Percentiles rank a stretch among this genome's conserved stretches.
Conservation (phyloP, 2,329 filamentous ascomycete genomes). For the Colletotrichum godetiae region DNA sequence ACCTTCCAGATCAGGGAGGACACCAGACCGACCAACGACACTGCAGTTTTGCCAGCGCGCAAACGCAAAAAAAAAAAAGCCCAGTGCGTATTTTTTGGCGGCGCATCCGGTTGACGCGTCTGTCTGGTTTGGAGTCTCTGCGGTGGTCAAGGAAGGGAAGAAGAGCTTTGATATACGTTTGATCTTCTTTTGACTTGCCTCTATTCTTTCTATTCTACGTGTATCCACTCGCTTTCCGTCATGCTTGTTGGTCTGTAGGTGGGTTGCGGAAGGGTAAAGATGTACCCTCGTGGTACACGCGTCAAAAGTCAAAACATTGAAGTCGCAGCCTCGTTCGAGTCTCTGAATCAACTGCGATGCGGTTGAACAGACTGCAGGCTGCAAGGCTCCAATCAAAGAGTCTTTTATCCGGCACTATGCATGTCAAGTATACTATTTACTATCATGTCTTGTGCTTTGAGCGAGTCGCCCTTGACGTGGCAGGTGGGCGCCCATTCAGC, state of each 20-base stretch:
- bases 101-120: background rate
- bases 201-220: background rate
- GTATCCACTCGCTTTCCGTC: no score
- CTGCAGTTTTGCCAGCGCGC: background rate
- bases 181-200: background rate
- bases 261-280: background rate
- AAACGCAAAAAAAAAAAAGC: constrained; percentile 5
- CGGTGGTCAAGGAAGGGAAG: background rate
- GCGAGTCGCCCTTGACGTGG: background rate
- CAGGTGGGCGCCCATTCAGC: background rate
- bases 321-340: background rate
- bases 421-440: no score
- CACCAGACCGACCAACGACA: background rate
- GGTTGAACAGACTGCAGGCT: background rate
- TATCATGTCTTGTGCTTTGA: background rate
- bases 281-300: background rate
- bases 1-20: constrained; percentile 33
- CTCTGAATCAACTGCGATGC: background rate
- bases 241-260: background rate
- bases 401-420: accelerated
- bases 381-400: no score
- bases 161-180: no score
- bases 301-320: background rate
- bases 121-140: background rate
- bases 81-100: background rate